phyloP scores from a whole-genome alignment of 495 filamentous ascomycete species.

The Podospora conica region DNA sequence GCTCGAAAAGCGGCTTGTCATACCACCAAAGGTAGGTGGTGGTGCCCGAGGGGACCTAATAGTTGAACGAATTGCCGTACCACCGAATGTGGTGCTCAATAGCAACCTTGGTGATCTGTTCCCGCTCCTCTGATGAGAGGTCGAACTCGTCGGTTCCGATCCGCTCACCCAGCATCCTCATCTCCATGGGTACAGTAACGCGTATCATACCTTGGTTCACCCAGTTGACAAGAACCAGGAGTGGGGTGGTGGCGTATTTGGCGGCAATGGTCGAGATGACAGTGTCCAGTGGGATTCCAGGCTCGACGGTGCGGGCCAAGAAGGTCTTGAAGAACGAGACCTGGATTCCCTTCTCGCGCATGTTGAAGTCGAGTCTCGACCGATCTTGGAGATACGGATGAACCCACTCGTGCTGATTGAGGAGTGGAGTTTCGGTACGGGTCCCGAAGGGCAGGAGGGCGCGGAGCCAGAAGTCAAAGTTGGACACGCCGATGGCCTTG shows the following conservation, averaged over 20 bases:
- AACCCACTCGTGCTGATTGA: background rate
- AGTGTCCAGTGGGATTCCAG: background rate
- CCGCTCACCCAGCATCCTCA: background rate
- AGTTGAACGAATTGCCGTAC: too few relatives aligned
- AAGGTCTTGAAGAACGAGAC: slow-evolving; percentile 1
- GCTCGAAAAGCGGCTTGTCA: too few relatives aligned
- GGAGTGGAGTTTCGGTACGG: background rate
- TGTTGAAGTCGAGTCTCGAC: background rate
- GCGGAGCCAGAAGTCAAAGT: background rate
- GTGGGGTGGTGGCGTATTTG: background rate
- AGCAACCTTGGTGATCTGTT: background rate
- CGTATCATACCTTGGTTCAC: background rate
- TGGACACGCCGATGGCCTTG: background rate
- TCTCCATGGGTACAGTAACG: background rate
- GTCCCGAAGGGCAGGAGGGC: background rate
- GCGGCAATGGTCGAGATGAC: background rate
- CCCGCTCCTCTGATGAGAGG: background rate
- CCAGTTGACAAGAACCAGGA: background rate
- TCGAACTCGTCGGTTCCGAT: background rate
- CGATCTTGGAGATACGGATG: background rate
- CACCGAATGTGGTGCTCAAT: background rate
- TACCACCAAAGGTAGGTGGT: too few relatives aligned
- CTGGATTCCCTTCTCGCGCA: background rate
- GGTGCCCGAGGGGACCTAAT: too few relatives aligned
- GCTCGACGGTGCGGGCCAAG: background rate